Evolutionary conservation across 805 yeast genomes (phyloP), one percentile per base, ranked within the genome.

Genomic region (Peterozyma xylosa): DNA sequence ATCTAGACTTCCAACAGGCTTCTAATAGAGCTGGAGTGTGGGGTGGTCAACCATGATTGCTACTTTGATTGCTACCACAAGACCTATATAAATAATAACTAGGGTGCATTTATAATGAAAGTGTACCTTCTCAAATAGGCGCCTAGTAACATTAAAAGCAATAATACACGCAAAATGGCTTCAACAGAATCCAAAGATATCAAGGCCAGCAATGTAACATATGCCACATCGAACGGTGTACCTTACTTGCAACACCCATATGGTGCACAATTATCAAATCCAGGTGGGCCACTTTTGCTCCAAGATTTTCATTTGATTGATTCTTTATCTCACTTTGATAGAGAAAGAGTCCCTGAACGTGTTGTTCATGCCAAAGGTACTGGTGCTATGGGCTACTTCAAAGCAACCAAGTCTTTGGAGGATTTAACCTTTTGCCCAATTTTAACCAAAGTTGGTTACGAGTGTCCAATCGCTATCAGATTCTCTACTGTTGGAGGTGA

Each of bases 401-500:
- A 74, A 55, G 68, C 73, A 52, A 76, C 83, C 18, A 80, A 78
- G 56, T 74, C 78, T 32, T 62, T 77, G 43, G 59, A 71, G 10
- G 84, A 78, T 52, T 54, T 78, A 43, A 68, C 76, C 16, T 62
- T 45, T 49, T 74, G 74, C 11, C 58, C 66, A 36, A 67, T 71
- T 14, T 67, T 68, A 53, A 70, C 66, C 48, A 50, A 56, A 1
- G 61, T 52, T 9, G 74, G 74, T 15, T 67, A 68, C 55, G 66
- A 64, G 39, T 63, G 68, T 44, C 71, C 72, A 6, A 59, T 69
- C 43, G 55, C 67, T 33, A 59, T 69, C 35, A 70, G 85, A 47
- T 77, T 79, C 63, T 76, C 82, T 41, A 79, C 86, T 16, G 87
- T 80, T 33, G 86, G 84, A 48, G 86, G 86, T 41, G 86, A 81